Base-by-base conservation (phyloP, 768 basidiomycete species). In the Leucocoprinus leucothites region DNA sequence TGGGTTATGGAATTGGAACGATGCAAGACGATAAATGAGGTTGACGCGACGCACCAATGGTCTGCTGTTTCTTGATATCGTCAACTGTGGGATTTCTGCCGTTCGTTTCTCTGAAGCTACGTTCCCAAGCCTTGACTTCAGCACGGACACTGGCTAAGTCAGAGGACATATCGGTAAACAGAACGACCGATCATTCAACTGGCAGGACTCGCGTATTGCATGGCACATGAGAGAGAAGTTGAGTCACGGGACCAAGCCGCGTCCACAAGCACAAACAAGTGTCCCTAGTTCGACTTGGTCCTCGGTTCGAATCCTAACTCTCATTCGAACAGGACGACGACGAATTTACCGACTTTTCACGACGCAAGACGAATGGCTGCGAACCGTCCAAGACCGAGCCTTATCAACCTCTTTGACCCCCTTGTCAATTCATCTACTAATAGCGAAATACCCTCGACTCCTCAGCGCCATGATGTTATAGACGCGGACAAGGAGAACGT, bases 111-210 rank as follows among this genome's bases (percentile, higher is more conserved):
- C 76, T 81, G 68, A 91, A 93, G 18, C 74, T 74, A 58, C 84
- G 84, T 64, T 92, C 91, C 85, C 89, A 93, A 41, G 72, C 58
- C 67, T 93, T 93, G 58, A 93, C 82, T 64, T 92, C 84, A 57
- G 84, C 72, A 9, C 83, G 81, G 31, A 91, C 69, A 46, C 74
- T 60, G 31, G 77, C 65, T 51, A 82, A 57, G 61, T 84, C 79
- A 61, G 69, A 59, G 62, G 69, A 59, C 74, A 76, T 78, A 57
- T 55, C 21, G 51, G 43, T 47, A 47, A 52, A 36, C 48, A 42
- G 36, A 36, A 60, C 55, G 54, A 31, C 31, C 53, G 51, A 60
- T 55, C 22, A 59, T 52, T 48, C 53, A 40, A 28, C 47, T 36
- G n/a, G 25, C 24, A 8, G 24, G 9, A 31, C 34, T 34, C 31